Conservation (phyloP, 768 basidiomycete species). For the Boletus vinaceobasis region DNA sequence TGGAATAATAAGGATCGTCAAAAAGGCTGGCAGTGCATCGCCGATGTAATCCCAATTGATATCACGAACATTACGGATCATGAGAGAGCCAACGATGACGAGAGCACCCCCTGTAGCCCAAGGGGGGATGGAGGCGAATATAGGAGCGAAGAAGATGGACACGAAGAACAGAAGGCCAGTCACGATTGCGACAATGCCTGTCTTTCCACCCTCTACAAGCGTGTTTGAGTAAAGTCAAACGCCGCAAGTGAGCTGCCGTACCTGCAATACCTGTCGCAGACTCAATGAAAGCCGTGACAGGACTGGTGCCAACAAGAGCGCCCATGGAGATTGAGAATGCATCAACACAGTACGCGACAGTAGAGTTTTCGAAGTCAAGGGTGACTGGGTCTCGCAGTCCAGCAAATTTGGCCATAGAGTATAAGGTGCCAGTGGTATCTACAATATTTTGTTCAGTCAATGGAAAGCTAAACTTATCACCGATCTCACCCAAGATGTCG, state of each 20-base stretch:
- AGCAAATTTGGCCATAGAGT: constrained; percentile 89
- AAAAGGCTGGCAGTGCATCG: constrained; percentile 83
- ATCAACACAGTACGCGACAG: constrained; percentile 78
- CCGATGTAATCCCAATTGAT: constrained; percentile 91
- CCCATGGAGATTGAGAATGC: constrained; percentile 81
- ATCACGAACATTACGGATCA: constrained; percentile 83
- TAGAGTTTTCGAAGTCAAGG: constrained; percentile 82
- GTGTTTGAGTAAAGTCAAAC: constrained; percentile 5
- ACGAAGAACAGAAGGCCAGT: constrained; percentile 77
- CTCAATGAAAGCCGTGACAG: constrained; percentile 81
- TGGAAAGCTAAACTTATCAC: not conserved
- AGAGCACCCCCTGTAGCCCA: constrained; percentile 89
- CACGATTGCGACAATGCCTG: constrained; percentile 74
- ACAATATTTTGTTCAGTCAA: not conserved
- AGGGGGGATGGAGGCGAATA: constrained; percentile 81
- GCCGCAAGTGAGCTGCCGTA: constrained; percentile 26
- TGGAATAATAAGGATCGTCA: constrained; percentile 77
- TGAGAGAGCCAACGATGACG: constrained; percentile 82
- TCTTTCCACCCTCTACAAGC: constrained; percentile 75
- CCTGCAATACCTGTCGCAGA: constrained; percentile 77
- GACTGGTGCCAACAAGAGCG: constrained; percentile 73
- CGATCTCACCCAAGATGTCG: constrained; percentile 65
- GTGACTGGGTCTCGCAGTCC: constrained; percentile 83
- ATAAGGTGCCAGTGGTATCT: constrained; percentile 66
- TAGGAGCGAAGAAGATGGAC: constrained; percentile 83